Percentiles rank a stretch among this genome's conserved stretches.
These are phyloP conservation scores for Capsella rubella DNA, from an alignment of 441 rosid genomes.

Conservation along the genomic window DNA sequence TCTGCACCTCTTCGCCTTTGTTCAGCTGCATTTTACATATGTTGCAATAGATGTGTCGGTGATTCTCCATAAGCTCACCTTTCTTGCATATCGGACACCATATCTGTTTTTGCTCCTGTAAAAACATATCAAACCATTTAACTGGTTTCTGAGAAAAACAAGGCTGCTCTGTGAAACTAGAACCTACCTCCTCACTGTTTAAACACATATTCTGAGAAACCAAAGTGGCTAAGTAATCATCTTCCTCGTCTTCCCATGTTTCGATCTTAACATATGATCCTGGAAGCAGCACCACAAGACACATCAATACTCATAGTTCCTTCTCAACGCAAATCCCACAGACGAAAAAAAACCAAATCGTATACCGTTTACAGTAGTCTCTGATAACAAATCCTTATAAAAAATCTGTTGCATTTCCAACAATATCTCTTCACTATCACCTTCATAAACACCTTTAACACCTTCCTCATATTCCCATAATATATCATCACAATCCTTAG, in stretches of 20 bases:
- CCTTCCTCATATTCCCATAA: slow-evolving; percentile 93
- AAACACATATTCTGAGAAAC: slow-evolving; percentile 80
- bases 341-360: not conserved
- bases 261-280: slow-evolving; percentile 50
- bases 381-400: slow-evolving; percentile 70
- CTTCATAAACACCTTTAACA: slow-evolving; percentile 63
- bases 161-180: not conserved
- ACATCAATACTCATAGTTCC: too few relatives aligned
- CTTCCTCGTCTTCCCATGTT: slow-evolving; percentile 87
- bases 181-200: slow-evolving; percentile 63
- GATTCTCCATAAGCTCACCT: slow-evolving; percentile 76
- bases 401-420: slow-evolving; percentile 88
- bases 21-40: slow-evolving; percentile 70
- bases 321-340: not conserved
- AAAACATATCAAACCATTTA: slow-evolving; percentile 9
- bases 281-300: slow-evolving; percentile 15
- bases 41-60: slow-evolving; percentile 59
- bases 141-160: slow-evolving; percentile 18
- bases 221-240: slow-evolving; percentile 83
- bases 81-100: slow-evolving; percentile 95
- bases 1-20: slow-evolving; percentile 70
- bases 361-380: slow-evolving; percentile 49
- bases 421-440: slow-evolving; percentile 86
- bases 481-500: slow-evolving; percentile 51
- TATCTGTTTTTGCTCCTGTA: slow-evolving; percentile 55